Evolutionary conservation across 129 eudicot species (phyloP), one percentile per base, ranked within the genome.

Genomic region (Kitagawia praeruptora): DNA sequence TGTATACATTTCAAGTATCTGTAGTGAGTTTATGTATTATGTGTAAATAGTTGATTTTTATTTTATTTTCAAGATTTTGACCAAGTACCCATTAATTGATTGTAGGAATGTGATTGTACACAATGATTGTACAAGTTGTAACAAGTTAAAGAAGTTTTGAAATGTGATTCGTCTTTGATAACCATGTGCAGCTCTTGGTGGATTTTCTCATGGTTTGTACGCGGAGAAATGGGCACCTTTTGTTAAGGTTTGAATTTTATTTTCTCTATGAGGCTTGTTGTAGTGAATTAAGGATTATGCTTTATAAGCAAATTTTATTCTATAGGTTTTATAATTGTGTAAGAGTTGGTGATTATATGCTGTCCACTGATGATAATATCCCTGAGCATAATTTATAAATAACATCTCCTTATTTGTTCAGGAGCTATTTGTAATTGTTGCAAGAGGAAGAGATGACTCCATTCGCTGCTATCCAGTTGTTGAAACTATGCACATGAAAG

Each of bases 391-490:
- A 9, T 21, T 40, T 27, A 8, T 31, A 14, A n/a, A 45, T 41
- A 23, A 48, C 49, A 80, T 63, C 66, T 63, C 47, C 51, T 25
- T 81, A 25, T 64, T 19, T 77, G 34, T 74, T 79, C 85, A 95
- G 99, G 99, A 95, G 88, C 92, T 95, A 28, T 92, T 96, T 56
- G 97, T 95, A 38, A 92, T 92, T 74, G 97, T 95, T 79, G 99
- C 95, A 83, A 95, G 99, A 86, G 99, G 96, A 86, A 90, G 95
- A 87, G 96, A 92, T 83, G 82, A 83, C 80, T 86, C 97, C 47
- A 70, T 95, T 78, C 31, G 54, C 71, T 92, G 97, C 78, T 95
- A 95, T 85, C 96, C 99, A 16, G 99, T 82, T 81, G 99, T 95
- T 48, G 99, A 95, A 85, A 95, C 99, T 58, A 87, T 92, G 75